Conservation (phyloP, 2,329 filamentous ascomycete genomes). For the Orbilia javanica region DNA sequence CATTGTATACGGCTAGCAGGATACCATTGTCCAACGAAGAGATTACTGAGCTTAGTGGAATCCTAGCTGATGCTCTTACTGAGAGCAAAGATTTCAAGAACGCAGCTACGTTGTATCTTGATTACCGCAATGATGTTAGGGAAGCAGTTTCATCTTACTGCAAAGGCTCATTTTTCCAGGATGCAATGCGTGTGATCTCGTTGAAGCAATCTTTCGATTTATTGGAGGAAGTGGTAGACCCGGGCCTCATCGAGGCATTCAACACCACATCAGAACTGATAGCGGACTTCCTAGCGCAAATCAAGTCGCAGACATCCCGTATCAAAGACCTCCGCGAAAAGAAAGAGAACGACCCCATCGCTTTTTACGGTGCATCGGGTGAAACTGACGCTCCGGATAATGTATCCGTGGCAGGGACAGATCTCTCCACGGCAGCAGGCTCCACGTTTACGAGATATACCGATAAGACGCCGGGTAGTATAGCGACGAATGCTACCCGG, state of each 20-base stretch:
- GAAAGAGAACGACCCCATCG: slow-evolving; percentile 85
- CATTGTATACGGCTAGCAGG: slow-evolving; percentile 81
- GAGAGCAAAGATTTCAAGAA: slow-evolving; percentile 87
- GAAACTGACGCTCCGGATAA: slow-evolving; percentile 87
- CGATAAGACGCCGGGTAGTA: slow-evolving; percentile 76
- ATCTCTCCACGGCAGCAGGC: slow-evolving; percentile 80
- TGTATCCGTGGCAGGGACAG: slow-evolving; percentile 87
- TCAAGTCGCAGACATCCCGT: slow-evolving; percentile 85
- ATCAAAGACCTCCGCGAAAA: slow-evolving; percentile 84
- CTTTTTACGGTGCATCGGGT: slow-evolving; percentile 68
- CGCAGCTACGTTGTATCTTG: slow-evolving; percentile 82
- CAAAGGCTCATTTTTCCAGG: slow-evolving; percentile 86
- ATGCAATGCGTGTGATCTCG: slow-evolving; percentile 79
- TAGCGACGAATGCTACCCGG: slow-evolving; percentile 79
- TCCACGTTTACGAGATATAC: slow-evolving; percentile 95
- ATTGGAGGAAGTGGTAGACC: slow-evolving; percentile 78
- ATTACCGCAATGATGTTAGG: slow-evolving; percentile 81
- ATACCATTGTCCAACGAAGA: slow-evolving; percentile 74
- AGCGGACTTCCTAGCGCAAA: slow-evolving; percentile 89
- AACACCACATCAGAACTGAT: slow-evolving; percentile 88
- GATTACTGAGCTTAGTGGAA: slow-evolving; percentile 76
- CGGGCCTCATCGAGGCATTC: slow-evolving; percentile 82
- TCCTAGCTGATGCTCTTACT: slow-evolving; percentile 80
- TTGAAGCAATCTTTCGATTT: slow-evolving; percentile 64
- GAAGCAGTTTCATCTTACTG: slow-evolving; percentile 82